A percentile compares a stretch with the other conserved stretches of the same genome.
Conservation (phyloP, 352 stramenopile genomes). For the Globisporangium canariense region DNA sequence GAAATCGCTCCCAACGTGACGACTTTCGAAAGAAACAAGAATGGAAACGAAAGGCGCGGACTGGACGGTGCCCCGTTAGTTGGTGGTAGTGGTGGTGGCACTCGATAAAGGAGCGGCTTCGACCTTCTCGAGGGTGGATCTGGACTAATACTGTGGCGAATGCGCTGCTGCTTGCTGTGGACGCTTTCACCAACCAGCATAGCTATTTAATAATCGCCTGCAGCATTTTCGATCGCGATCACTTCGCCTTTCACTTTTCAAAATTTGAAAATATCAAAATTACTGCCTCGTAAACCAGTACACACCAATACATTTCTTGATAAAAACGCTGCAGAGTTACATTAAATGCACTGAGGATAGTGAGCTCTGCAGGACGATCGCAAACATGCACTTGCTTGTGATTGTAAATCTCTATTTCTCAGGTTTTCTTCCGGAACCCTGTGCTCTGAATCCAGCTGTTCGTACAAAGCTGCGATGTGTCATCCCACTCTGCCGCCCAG, state of each 20-base stretch:
- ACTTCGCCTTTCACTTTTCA: too few species aligned
- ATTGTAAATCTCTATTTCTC: neutral
- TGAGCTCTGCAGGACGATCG: neutral
- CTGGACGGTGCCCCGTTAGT: neutral
- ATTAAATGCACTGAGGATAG: neutral
- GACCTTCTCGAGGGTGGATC: too few species aligned
- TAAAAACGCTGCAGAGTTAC: neutral
- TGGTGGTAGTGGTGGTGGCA: neutral
- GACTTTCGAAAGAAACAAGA: neutral
- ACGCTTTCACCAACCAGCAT: too few species aligned
- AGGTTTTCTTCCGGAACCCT: neutral
- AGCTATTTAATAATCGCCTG: too few species aligned
- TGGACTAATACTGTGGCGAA: too few species aligned
- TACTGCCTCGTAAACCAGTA: neutral
- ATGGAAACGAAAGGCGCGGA: neutral
- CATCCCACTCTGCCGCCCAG: neutral
- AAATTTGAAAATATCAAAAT: too few species aligned
- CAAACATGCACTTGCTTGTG: neutral
- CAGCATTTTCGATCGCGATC: too few species aligned
- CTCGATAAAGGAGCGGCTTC: too few species aligned
- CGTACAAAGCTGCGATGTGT: neutral
- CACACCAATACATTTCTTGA: neutral
- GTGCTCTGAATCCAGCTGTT: constrained; percentile 2
- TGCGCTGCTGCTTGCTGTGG: too few species aligned
- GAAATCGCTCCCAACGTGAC: neutral